Base-by-base conservation (phyloP, 2,329 filamentous ascomycete species). In the Neofusicoccum sp. region DNA sequence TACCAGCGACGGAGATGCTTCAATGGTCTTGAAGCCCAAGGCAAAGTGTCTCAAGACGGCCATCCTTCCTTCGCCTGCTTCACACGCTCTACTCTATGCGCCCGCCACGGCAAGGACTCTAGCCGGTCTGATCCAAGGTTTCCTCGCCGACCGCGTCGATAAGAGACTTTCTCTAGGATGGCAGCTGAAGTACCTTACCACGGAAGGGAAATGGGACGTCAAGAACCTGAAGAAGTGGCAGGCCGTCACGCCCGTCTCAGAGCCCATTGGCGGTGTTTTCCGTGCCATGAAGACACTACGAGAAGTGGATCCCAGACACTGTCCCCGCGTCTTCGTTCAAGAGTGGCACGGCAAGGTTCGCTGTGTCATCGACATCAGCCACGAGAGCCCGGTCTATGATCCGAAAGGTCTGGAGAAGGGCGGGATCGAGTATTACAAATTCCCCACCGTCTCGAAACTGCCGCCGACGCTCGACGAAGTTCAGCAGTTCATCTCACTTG, bases 201-300 rank as follows among this genome's bases (percentile, higher is more conserved):
- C 89, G 1, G 90, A 92, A 66, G 93, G 93, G 3, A 98, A 98
- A 77, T 98, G 93, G 93, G 93, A 97, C 70, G 91, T 98, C 66
- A 98, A 98, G 78, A 98, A 98, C 69, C 81, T 97, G 9, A 86
- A 84, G 62, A 98, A 98, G 71, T 98, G 93, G 93, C 84, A 90
- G 73, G 86, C 86, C 16, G 89, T 96, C 0, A 76, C 79, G 1
- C 89, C 92, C 0, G 90, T 96, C 1, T 96, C 90, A 0, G 82
- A 84, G 1, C 86, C 88, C 3, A 95, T 98, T 62, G 90, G 84
- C 0, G 85, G 86, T 12, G 80, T 92, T 4, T 97, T 97, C 71
- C 86, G 90, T 28, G 93, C 91, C 2, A 89, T 97, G 83, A 97
- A 98, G 76, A 98, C 95, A 0, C 82, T 98, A 20, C 86, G 93